Percentiles rank a stretch among this genome's conserved stretches.
These are phyloP conservation scores for Ophiocordyceps robertsii DNA, from an alignment of 2,329 filamentous ascomycete genomes.

Conservation along the genomic window DNA sequence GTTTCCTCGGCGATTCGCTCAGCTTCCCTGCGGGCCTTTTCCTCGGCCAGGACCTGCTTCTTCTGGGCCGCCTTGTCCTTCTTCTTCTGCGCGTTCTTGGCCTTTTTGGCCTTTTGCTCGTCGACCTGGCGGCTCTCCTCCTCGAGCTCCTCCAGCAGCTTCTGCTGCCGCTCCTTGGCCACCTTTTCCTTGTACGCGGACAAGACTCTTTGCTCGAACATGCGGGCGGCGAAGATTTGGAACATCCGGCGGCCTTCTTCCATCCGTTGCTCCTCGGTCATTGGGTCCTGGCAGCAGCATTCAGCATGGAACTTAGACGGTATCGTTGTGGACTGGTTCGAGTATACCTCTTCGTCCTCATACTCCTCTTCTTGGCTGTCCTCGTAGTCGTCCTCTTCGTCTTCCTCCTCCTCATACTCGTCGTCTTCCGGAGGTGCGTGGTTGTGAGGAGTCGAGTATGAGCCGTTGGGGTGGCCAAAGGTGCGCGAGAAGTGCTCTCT, in stretches of 20 bases:
- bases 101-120: slow-evolving; percentile 81
- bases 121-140: slow-evolving; percentile 68
- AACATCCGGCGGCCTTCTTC: slow-evolving; percentile 98
- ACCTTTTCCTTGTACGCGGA: slow-evolving; percentile 98
- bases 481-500: slow-evolving; percentile 45
- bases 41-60: slow-evolving; percentile 80
- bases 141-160: slow-evolving; percentile 80
- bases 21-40: slow-evolving; percentile 75
- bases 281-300: slow-evolving; percentile 59
- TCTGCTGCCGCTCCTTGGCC: slow-evolving; percentile 78
- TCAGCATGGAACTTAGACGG: slow-evolving; percentile 27
- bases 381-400: slow-evolving; percentile 48
- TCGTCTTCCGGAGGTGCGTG: slow-evolving; percentile 69
- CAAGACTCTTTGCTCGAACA: slow-evolving; percentile 96
- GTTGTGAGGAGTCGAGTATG: slow-evolving; percentile 47
- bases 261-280: slow-evolving; percentile 98
- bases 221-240: slow-evolving; percentile 95
- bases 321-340: slow-evolving; percentile 25
- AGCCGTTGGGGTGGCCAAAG: slow-evolving; percentile 47
- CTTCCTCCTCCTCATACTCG: slow-evolving; percentile 51
- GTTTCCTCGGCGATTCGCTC: slow-evolving; percentile 83
- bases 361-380: slow-evolving; percentile 52
- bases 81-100: slow-evolving; percentile 85
- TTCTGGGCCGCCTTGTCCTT: slow-evolving; percentile 88
- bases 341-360: slow-evolving; percentile 67